Base-by-base conservation (phyloP, 2,329 filamentous ascomycete species). In the Aspergillus nomiae region DNA sequence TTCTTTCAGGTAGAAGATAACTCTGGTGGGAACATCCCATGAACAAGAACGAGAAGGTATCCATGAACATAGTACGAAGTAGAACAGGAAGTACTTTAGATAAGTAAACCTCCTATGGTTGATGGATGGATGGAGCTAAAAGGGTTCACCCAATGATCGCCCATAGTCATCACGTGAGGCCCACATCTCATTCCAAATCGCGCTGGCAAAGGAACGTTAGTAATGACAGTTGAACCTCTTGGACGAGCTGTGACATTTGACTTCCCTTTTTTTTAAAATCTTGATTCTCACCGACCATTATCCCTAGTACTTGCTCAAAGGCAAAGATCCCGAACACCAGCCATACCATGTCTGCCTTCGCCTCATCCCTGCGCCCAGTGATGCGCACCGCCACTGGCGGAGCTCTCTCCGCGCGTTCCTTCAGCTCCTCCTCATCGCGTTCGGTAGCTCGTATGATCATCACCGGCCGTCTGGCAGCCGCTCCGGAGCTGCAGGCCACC, bases 391-490 rank as follows among this genome's bases (percentile, higher is more conserved):
- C 80, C 67, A 69, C 71, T 65, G 66, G 62, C 70, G 65, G 77
- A 62, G 67, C 80, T 65, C 67, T 73, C 62, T 71, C 81, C 66
- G 76, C 84, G 70, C 92, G 92, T 80, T 81, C 89, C 74, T 97
- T 97, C 86, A 92, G 88, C 82, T 88, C 89, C 71, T 81, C 88
- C 46, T 78, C 86, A 56, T 72, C 82, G 50, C 81, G 82, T 69
- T 85, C 87, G 66, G 74, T 95, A 69, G 92, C 95, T 70, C 90
- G 89, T 79, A 90, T 99, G 83, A 90, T 89, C 73, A 84, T 99
- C 78, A 86, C 97, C 70, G 95, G 95, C 74, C 90, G 93, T 78
- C 88, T 99, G 58, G 92, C 87, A 65, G 86, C 88, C 71, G 85
- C 87, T 59, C 94, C 95, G 63, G 94, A 97, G 83, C 73, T 93